phyloP scores from a whole-genome alignment of 192 early-diverging fungal species.

The Phlyctochytrium bullatum region DNA sequence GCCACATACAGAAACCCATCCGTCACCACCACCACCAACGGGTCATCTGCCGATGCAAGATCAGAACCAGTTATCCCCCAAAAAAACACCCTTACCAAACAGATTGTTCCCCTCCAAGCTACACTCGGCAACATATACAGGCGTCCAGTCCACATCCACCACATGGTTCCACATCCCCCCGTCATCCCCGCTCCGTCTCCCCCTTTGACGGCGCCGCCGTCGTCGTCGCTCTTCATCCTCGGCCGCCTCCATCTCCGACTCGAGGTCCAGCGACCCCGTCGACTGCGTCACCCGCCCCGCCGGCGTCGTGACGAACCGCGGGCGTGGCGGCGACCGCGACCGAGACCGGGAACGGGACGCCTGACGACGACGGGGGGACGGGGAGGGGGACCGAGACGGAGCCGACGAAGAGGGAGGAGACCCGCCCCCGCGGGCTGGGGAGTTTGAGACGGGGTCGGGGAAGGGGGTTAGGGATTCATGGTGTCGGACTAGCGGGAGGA shows the following conservation, averaged over 20 bases:
- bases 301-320: neutral
- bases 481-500: neutral
- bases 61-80: neutral
- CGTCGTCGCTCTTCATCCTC: neutral
- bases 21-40: neutral
- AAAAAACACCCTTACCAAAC: neutral
- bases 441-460: neutral
- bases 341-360: neutral
- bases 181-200: neutral
- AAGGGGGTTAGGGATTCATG: neutral
- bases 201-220: neutral
- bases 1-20: neutral
- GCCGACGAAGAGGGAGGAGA: neutral
- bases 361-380: neutral
- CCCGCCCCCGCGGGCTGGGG: neutral
- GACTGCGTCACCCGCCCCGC: neutral
- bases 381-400: neutral
- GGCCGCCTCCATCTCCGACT: neutral
- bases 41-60: neutral
- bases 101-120: neutral
- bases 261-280: neutral
- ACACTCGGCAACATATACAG: neutral
- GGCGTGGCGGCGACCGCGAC: neutral
- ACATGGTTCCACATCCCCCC: too few relatives aligned
- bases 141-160: neutral